Evolutionary conservation across 2,329 filamentous ascomycete genomes (phyloP), one percentile per base, ranked within the genome.

Genomic region (Trichoderma pleuroti): DNA sequence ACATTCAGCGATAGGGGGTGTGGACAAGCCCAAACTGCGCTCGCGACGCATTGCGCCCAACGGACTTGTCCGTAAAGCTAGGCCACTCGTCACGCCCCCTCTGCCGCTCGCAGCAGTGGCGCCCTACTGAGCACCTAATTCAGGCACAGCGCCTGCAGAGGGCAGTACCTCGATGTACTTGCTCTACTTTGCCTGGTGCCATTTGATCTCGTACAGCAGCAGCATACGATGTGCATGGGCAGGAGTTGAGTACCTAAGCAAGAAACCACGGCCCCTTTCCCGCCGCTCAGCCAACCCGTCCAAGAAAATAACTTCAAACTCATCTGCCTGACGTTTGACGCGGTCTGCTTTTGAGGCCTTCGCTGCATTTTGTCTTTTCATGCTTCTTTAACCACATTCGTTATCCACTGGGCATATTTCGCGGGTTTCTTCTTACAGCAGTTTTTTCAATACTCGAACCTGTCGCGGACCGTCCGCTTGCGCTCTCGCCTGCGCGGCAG

Each of bases 191-290:
- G n/a, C 39, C 24, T 49, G 42, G 46, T 42, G 39, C 39, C 39
- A 52, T n/a, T n/a, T n/a, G n/a, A n/a, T 14, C 46, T 52, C 46
- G 46, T 52, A 24, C 21, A 52, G 46, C 8, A 42, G 36, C 34
- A 36, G 34, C 36, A 42, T 42, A 42, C 36, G 36, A 42, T 42
- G 18, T 52, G 46, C n/a, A 52, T 52, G 46, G 46, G 5, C 5
- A 3, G 46, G 46, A 52, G 46, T 21, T 52, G 46, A 52, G 46
- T 52, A 52, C 46, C 46, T 52, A 52, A 59, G 68, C 56, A 67
- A 62, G 69, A 63, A 71, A 71, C 62, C 56, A 68, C 57, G 63
- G 26, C 70, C 70, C 56, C 54, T 68, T 66, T 66, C 63, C 49
- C 46, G 46, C 46, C 46, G 46, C n/a, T 52, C 46, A 52, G 21